phyloP scores from a whole-genome alignment of 2,329 filamentous ascomycete genomes.

The Penicillium sp. region DNA sequence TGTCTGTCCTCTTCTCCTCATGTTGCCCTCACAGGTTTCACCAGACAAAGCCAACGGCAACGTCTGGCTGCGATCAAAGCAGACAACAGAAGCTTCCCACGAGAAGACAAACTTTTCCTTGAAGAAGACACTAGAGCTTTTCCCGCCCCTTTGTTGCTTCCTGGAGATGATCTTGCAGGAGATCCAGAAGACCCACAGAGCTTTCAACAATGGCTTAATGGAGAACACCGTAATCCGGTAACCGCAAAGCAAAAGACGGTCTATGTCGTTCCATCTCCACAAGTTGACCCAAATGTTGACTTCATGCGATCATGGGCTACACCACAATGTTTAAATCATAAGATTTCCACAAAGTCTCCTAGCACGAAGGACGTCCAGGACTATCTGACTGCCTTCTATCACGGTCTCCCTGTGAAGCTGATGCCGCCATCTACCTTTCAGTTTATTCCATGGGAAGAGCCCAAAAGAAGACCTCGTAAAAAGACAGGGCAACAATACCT shows the following conservation, averaged over 20 bases:
- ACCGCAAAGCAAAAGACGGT: constrained; percentile 49
- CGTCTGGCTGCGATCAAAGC: constrained; percentile 22
- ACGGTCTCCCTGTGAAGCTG: constrained; percentile 52
- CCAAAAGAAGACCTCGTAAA: constrained; percentile 1
- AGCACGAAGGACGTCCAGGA: constrained; percentile 34
- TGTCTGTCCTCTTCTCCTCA: constrained; percentile 30
- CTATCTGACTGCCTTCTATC: constrained; percentile 54
- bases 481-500: constrained; percentile 36
- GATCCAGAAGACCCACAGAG: constrained; percentile 56
- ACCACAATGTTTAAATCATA: constrained; percentile 19
- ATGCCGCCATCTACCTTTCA: constrained; percentile 38
- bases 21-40: constrained; percentile 36
- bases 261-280: constrained; percentile 54
- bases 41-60: constrained; percentile 24
- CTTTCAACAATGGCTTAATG: constrained; percentile 51
- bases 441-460: constrained; percentile 52
- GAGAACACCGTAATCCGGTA: constrained; percentile 50
- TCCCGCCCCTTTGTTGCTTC: constrained; percentile 59
- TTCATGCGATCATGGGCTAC: constrained; percentile 48
- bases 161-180: constrained; percentile 57
- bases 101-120: background rate
- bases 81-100: background rate
- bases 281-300: constrained; percentile 34
- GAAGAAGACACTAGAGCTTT: constrained; percentile 40
- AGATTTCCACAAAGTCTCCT: constrained; percentile 6